A percentile compares a stretch with the other conserved stretches of the same genome.
Evolutionary conservation across 2,329 filamentous ascomycete genomes (phyloP).

Genomic region (Colletotrichum lupini): DNA sequence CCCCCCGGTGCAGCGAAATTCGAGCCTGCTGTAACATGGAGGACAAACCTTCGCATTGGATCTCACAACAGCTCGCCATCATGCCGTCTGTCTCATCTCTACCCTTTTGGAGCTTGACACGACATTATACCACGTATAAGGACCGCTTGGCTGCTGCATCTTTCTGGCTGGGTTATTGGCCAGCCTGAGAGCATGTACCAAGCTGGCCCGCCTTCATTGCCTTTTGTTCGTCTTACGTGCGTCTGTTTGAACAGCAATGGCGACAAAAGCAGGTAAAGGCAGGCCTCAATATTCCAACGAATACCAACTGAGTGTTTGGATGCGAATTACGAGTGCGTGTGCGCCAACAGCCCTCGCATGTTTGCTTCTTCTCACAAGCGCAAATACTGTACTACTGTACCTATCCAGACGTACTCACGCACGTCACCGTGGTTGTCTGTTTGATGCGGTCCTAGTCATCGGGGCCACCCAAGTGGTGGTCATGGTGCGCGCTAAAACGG

Average conservation of each 20-base stretch:
- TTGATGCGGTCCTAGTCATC: neutral
- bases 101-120: neutral
- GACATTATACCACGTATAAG: neutral
- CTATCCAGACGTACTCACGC: neutral
- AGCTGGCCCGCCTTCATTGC: constrained; percentile 1
- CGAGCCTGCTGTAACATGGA: constrained; percentile 1
- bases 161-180: neutral
- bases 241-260: constrained; percentile 7
- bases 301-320: neutral
- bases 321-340: neutral
- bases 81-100: neutral
- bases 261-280: neutral
- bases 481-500: neutral
- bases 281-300: neutral
- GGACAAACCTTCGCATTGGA: neutral
- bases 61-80: constrained; percentile 13
- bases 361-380: neutral
- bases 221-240: constrained; percentile 21
- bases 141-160: constrained; percentile 9
- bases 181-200: neutral
- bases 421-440: neutral
- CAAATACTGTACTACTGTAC: neutral
- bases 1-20: constrained; percentile 9
- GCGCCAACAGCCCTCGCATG: neutral
- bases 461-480: neutral